Conservation (phyloP, 2,329 filamentous ascomycete genomes). For the Hypoxylon sp. region DNA sequence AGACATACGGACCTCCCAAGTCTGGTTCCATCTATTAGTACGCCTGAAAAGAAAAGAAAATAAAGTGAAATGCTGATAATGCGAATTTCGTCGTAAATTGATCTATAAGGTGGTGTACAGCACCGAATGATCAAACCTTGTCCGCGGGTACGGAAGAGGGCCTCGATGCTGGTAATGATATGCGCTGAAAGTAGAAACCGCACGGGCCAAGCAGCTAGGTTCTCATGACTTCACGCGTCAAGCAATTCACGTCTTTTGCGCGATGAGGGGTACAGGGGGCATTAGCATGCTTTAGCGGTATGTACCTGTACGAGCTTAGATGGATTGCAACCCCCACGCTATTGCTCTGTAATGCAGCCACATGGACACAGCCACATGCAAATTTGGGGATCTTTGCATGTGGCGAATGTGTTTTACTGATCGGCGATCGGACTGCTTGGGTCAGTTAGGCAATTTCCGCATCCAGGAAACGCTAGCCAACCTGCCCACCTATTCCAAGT, state of each 20-base stretch:
- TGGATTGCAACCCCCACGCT: neutral
- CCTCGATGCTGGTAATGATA: conserved; percentile 2
- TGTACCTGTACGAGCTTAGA: neutral
- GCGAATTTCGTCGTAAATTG: conserved; percentile 6
- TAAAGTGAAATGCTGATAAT: conserved; percentile 13
- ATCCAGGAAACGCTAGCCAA: conserved; percentile 12
- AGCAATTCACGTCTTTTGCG: conserved; percentile 23
- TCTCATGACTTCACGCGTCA: conserved; percentile 38
- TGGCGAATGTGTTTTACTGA: conserved; percentile 15
- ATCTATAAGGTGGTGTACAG: conserved; percentile 5
- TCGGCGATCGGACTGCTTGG: conserved; percentile 26
- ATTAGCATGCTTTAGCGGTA: no score
- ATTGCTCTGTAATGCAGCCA: neutral
- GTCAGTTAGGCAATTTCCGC: conserved; percentile 6
- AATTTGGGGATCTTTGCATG: neutral
- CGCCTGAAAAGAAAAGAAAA: conserved; percentile 26
- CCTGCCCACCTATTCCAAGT: neutral
- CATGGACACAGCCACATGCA: conserved; percentile 5
- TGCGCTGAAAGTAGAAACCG: conserved; percentile 12
- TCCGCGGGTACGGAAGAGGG: neutral
- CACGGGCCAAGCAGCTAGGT: conserved; percentile 23
- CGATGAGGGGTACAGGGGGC: conserved; percentile 35
- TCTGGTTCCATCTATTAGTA: conserved; percentile 48
- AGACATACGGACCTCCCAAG: conserved; percentile 50
- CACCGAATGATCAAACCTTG: conserved; percentile 4